Evolutionary conservation across 495 filamentous ascomycete species (phyloP), one percentile per base, ranked within the genome.

Genomic region (Penicillium daleae): DNA sequence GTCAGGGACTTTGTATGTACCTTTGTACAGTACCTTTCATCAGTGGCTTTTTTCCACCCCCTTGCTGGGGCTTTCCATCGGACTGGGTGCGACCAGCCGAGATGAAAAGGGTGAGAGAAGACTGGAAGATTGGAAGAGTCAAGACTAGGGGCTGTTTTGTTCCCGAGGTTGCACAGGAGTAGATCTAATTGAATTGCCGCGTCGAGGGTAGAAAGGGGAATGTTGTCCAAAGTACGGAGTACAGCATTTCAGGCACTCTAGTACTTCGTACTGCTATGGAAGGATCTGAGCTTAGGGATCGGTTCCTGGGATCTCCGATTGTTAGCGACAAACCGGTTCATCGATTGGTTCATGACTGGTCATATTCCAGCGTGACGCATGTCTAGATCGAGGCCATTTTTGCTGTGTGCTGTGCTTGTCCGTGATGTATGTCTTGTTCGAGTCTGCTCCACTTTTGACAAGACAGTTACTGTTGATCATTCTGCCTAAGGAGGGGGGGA

Each of bases 281-380:
- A n/a, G 7, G 46, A 50, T 50, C 46, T 50, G 24, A n/a, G n/a
- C 22, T 7, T 50, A 29, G 46, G 24, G 46, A 29, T 50, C 46
- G 46, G 13, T 2, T 39, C 9, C 32, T 56, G 35, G 33, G 21
- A 21, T 27, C 33, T 26, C 15, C 54, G 35, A n/a, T 56, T 22
- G n/a, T 32, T 13, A 6, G 17, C 6, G 24, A 35, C 37, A 39
- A 59, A 60, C 62, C 57, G 42, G 39, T 57, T 52, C 37, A 44
- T 63, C 50, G 60, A 57, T 42, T 40, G 19, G 66, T 65, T 68
- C 66, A 56, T 62, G 66, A 68, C 62, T 46, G 22, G 51, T 68
- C 66, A 68, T 42, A 67, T 42, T 52, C 29, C 4, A n/a, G n/a
- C 40, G n/a, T 32, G 29, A 31, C 32, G 49, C 49, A 52, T 32